Evolutionary conservation across 129 eudicot genomes (phyloP), one percentile per base, ranked within the genome.

Genomic region (Flaveria robusta): DNA sequence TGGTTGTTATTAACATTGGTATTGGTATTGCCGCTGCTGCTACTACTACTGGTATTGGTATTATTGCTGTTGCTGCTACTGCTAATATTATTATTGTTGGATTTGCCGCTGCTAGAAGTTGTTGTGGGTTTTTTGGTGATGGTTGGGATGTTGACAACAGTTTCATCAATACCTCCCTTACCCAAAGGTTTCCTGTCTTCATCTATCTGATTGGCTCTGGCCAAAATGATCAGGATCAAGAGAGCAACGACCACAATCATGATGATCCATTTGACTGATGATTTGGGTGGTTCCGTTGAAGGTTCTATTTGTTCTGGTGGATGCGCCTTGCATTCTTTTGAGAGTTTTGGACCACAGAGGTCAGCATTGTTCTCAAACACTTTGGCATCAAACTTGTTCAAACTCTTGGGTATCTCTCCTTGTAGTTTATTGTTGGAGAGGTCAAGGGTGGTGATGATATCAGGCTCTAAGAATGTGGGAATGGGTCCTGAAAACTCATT

Each of bases 401-500:
- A 80, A 45, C 65, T 66, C 9, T 64, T 75, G 2, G 98, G 96
- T 58, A 93, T 83, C 72, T 83, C 83, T 14, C 96, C 96, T 58
- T 90, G 85, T 45, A 93, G 71, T 41, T 84, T 76, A 64, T 93
- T 90, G 41, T 81, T 31, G 8, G 97, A 87, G 11, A 90, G 23
- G 64, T 93, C 80, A n/a, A 90, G 37, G 0, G 26, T 65, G 26
- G 56, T 67, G 50, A 93, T 16, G 8, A 71, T 50, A 42, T 89
- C 60, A 0, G 68, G 55, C 24, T 90, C 96, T 0, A 60, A 54
- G 4, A 93, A 66, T 0, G 66, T 4, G 0, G 93, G 97, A 58
- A 90, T 74, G 22, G 83, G 78, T 27, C 97, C 97, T 2, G 89
- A 79, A 64, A 90, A 93, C 24, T 72, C 78, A 23, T 93, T 93